A percentile compares a stretch with the other conserved stretches of the same genome.
Evolutionary conservation across 148 eudicot species (phyloP).

Genomic region (Pharnaceum exiguum): DNA sequence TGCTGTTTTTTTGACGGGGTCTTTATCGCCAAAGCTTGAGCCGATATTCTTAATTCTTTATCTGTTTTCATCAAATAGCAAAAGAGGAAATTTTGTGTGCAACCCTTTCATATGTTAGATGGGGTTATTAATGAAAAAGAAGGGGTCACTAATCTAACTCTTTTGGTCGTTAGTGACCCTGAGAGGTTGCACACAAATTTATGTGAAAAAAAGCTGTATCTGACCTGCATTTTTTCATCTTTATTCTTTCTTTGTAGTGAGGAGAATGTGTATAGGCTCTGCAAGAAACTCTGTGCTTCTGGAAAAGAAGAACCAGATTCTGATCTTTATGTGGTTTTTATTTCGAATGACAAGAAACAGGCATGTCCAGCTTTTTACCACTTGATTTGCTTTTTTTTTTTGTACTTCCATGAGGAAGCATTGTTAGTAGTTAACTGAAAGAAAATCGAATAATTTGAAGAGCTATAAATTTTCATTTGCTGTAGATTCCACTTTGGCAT

Average conservation of each 20-base stretch:
- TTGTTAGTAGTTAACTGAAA: neutral
- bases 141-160: too few relatives aligned
- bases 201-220: neutral
- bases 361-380: conserved; percentile 25
- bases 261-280: conserved; percentile 81
- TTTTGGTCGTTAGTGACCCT: neutral
- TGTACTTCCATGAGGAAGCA: neutral
- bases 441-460: conserved; percentile 6
- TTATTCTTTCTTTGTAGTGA: conserved; percentile 53
- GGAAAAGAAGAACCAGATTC: conserved; percentile 55
- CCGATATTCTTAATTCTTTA: too few relatives aligned
- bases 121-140: too few relatives aligned
- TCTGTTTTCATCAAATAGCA: too few relatives aligned
- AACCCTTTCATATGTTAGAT: too few relatives aligned
- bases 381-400: neutral
- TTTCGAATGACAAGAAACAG: conserved; percentile 89
- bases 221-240: neutral
- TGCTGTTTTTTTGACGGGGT: too few relatives aligned
- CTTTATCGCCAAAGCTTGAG: too few relatives aligned
- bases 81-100: too few relatives aligned
- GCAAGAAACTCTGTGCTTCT: conserved; percentile 52
- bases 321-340: conserved; percentile 75
- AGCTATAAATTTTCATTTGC: conserved; percentile 14
- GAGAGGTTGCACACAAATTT: neutral
- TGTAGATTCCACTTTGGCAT: conserved; percentile 92